Conservation (phyloP, 352 stramenopile species). For the Pythium folliculosum region DNA sequence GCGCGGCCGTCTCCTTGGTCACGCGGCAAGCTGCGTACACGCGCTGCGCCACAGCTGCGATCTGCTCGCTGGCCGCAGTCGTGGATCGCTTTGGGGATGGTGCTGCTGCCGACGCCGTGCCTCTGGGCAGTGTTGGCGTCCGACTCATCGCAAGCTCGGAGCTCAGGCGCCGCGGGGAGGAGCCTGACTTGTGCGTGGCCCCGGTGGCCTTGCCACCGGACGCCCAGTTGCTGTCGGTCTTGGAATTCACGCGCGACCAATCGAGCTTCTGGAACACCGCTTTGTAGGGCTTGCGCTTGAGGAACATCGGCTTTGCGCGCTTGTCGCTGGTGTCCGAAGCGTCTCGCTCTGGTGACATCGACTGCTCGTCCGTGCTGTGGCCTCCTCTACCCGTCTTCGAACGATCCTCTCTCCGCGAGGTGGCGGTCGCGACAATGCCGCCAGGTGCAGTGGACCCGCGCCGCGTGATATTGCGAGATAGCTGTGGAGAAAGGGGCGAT, state of each 20-base stretch:
- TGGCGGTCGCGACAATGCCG: constrained; percentile 12
- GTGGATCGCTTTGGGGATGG: background rate
- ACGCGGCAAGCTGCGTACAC: constrained; percentile 23
- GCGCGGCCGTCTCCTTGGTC: constrained; percentile 12
- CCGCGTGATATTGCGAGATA: background rate
- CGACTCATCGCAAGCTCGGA: background rate
- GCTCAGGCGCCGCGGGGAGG: background rate
- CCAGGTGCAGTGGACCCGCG: background rate
- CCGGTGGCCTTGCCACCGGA: background rate
- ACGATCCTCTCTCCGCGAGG: background rate
- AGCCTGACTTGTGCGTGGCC: background rate
- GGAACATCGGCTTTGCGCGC: constrained; percentile 36
- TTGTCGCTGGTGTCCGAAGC: background rate
- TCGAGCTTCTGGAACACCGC: constrained; percentile 66
- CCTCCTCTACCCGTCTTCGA: background rate
- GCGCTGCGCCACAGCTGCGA: constrained; percentile 1
- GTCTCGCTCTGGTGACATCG: background rate
- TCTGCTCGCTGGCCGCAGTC: background rate
- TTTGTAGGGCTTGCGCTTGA: constrained; percentile 73
- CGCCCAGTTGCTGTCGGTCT: constrained; percentile 56
- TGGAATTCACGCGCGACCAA: constrained; percentile 55
- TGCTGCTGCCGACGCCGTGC: too few relatives aligned
- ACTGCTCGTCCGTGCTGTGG: too few relatives aligned
- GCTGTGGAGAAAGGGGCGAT: background rate
- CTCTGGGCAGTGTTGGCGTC: too few relatives aligned